Evolutionary conservation across 441 rosid genomes (phyloP).

Genomic region (Populus hybrid): DNA sequence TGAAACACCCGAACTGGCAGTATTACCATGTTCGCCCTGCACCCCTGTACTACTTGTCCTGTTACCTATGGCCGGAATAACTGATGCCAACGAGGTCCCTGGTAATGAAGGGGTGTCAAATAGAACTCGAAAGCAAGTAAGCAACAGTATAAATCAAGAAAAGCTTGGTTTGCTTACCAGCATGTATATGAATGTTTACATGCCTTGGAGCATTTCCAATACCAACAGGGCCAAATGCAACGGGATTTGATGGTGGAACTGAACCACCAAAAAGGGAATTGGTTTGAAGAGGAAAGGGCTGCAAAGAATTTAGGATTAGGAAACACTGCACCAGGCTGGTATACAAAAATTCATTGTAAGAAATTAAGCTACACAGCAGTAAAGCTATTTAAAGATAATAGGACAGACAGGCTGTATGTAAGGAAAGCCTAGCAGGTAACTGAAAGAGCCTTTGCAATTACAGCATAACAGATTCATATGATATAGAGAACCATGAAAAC

Average conservation of each 20-base stretch:
- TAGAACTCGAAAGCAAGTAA: conserved; percentile 1
- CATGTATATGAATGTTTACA: conserved; percentile 93
- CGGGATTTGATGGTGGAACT: conserved; percentile 47
- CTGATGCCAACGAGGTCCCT: conserved; percentile 65
- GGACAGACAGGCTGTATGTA: neutral
- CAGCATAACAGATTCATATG: neutral
- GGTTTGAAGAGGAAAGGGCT: conserved; percentile 93
- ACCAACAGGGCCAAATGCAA: conserved; percentile 50
- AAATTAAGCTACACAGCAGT: neutral
- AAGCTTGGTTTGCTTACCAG: conserved; percentile 52
- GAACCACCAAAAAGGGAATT: conserved; percentile 65
- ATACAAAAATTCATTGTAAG: neutral
- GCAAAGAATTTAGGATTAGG: conserved; percentile 21
- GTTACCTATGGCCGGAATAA: conserved; percentile 51
- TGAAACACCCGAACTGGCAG: conserved; percentile 35
- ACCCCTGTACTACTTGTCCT: conserved; percentile 44
- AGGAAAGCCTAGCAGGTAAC: neutral
- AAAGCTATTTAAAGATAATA: neutral
- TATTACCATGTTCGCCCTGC: conserved; percentile 44
- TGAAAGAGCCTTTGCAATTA: neutral
- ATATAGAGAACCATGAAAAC: neutral
- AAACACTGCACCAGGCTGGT: neutral
- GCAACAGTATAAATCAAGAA: conserved; percentile 7
- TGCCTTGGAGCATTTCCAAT: conserved; percentile 67
- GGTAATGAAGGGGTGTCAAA: conserved; percentile 22